Evolutionary conservation across 768 basidiomycete genomes (phyloP), one percentile per base, ranked within the genome.

Genomic region (Tylopilus subfusipes): DNA sequence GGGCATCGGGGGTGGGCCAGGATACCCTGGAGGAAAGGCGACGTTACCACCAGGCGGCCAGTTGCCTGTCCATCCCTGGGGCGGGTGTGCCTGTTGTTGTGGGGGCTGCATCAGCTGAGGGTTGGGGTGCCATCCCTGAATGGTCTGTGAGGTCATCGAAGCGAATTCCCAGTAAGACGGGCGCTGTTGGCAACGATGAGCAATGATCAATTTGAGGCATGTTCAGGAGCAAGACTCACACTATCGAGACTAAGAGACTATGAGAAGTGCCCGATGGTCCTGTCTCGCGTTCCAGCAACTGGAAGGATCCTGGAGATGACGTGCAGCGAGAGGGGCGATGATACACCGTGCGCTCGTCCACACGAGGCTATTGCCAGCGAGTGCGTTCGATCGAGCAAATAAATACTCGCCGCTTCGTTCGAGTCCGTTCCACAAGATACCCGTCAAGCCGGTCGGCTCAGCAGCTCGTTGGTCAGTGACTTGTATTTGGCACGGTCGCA

Each of bases 1-100:
- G 6, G 85, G 84, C 16, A 77, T 72, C 16, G 85, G 85, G n/a
- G 85, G 82, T 9, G 81, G 78, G 5, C 71, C 72, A 34, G 74
- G 72, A 52, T 69, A 75, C 27, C 65, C 66, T 14, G 70, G 65
- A 14, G 74, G 75, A 38, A 73, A 64, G 11, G 58, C 40, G 7
- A 64, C 60, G 14, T 65, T 63, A 16, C 50, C 48, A 3, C 65
- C 55, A 5, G 75, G 72, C 1, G 74, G 73, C 75, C 75, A 75
- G 27, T 62, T 59, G 19, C 72, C 73, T 7, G 63, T 50, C 74
- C 75, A 76, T n/a, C 72, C 72, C 18, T 64, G 64, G 1, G 69
- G 65, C 1, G 63, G 64, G 0, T 50, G 58, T 2, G 48, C 59
- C 13, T 62, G 70, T 6, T 50, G 52, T 11, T 29, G 38, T 8